Percentiles rank a stretch among this genome's conserved stretches.
phyloP scores from a whole-genome alignment of 345 rosid genomes.

The Citrus inodora region DNA sequence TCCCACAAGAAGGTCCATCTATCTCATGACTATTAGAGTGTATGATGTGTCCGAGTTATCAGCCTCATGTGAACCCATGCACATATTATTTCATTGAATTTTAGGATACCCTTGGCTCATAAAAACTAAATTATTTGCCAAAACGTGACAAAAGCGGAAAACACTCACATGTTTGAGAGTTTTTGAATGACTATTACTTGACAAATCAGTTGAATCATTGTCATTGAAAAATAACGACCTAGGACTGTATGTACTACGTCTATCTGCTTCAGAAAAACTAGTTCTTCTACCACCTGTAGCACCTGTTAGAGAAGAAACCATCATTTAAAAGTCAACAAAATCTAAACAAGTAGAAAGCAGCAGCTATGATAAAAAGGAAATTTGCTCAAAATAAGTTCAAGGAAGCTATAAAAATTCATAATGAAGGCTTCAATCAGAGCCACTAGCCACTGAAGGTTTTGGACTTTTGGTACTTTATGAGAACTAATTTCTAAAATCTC shows the following conservation, averaged over 20 bases:
- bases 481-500: background rate
- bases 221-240: slow-evolving; percentile 18
- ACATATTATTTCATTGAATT: background rate
- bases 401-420: background rate
- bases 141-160: background rate
- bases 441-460: background rate
- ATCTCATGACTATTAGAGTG: background rate
- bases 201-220: slow-evolving; percentile 21
- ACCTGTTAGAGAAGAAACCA: slow-evolving; percentile 21
- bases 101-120: background rate
- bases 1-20: background rate
- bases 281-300: slow-evolving; percentile 18
- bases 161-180: slow-evolving; percentile 36
- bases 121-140: background rate
- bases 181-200: slow-evolving; percentile 16
- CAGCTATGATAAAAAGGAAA: background rate
- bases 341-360: background rate
- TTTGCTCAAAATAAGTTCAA: background rate
- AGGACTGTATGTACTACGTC: slow-evolving; percentile 39
- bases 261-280: slow-evolving; percentile 27
- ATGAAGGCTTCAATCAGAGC: background rate
- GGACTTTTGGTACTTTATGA: background rate
- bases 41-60: background rate
- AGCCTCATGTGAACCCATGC: background rate
- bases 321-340: background rate